Evolutionary conservation across 331 rosid species (phyloP), one percentile per base, ranked within the genome.

Genomic region (Prunus yedoensis): DNA sequence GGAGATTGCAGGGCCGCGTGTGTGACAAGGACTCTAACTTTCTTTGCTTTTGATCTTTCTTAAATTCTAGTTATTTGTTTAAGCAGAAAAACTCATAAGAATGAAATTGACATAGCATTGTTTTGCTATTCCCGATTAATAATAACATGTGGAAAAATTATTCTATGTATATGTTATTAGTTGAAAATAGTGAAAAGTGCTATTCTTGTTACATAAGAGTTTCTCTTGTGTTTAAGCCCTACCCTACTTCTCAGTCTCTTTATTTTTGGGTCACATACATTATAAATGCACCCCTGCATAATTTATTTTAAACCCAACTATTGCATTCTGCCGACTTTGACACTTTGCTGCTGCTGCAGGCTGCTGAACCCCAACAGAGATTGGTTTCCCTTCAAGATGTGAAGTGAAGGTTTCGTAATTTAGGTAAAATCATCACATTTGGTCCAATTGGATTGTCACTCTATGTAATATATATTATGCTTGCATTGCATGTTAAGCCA

Each of bases 21-120:
- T 4, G 38, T 32, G 38, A 63, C 46, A 69, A 58, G 61, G 58
- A 76, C 78, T 71, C 30, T 59, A 64, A 64, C 66, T 53, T 75
- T 41, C 54, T 60, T 66, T 23, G 67, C 71, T 59, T 85, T 81
- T 67, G 20, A 74, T 63, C 73, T 72, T 80, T 78, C 74, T 67
- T 73, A 69, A 70, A 75, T 73, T 76, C 78, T 73, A 35, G 8
- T 35, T 35, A 1, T 35, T 47, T 28, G 38, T 47, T 30, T 70
- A 46, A 27, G 73, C 20, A 1, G 1, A 25, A 25, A 25, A 1
- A 25, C 25, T 25, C 25, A 1, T 23, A 23, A 1, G 25, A 23
- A 21, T 21, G 21, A 21, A 21, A 25, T 0, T 0, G 25, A 25
- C 1, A 25, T 25, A 25, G 1, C 25, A 25, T 1, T 25, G 1